Evolutionary conservation across 2,329 filamentous ascomycete species (phyloP), one percentile per base, ranked within the genome.

Genomic region (Rutstroemia sp.): DNA sequence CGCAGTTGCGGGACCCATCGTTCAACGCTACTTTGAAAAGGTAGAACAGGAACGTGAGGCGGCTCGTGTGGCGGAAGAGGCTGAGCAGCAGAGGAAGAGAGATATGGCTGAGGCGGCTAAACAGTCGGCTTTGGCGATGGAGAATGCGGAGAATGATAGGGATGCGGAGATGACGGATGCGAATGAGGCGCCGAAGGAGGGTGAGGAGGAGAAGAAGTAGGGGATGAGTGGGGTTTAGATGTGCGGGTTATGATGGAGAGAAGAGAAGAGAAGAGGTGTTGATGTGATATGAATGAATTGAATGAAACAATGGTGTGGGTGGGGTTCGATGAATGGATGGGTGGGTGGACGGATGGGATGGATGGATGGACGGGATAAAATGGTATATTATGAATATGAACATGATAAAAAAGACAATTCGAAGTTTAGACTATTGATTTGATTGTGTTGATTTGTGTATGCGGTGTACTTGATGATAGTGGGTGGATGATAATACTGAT

Each of bases 21-120:
- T 91, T 63, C 91, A 96, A 78, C 88, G 92, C 65, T 90, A 96
- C 80, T 92, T 92, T 72, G 94, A 99, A 73, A 96, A 96, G 79
- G 77, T 91, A 62, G 89, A 96, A 74, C 83, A 85, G 59, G 90
- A 96, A 75, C 87, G 91, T 64, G 83, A 88, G 70, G 88, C 86
- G 19, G 73, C 86, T 44, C 83, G 90, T 70, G 89, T 92, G 82
- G 74, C 74, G 84, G 74, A 73, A n/a, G 73, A 73, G 30, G 71
- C 71, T 4, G 69, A 71, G 57, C 63, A 62, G 19, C 61, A 64
- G 76, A 81, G 66, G 78, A 80, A 69, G 77, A 80, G 70, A 73
- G 72, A 81, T 71, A 75, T 76, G 62, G 69, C 70, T 3, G 67
- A 70, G 60, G 64, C 64, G 3, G 67, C 67, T 19, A 76, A 79